Evolutionary conservation across 2,329 filamentous ascomycete species (phyloP).

Genomic region (Monilinia laxa): DNA sequence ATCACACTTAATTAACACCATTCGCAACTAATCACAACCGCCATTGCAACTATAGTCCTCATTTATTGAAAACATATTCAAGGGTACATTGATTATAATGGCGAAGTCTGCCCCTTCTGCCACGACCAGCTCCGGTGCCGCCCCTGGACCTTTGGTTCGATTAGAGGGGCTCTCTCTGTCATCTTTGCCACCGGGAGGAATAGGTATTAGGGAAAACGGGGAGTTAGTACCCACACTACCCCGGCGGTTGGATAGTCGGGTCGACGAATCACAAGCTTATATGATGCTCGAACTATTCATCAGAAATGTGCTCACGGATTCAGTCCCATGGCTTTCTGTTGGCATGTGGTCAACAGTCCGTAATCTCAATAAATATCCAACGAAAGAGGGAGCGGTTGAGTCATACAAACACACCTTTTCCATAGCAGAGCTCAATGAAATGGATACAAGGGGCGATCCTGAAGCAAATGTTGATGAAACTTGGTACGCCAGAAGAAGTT

Average conservation of each 20-base stretch:
- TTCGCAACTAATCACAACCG: background rate
- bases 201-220: conserved; percentile 29
- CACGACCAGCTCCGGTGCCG: too few relatives aligned
- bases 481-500: conserved; percentile 64
- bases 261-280: conserved; percentile 23
- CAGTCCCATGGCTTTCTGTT: conserved; percentile 48
- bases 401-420: conserved; percentile 53
- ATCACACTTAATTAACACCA: background rate
- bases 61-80: background rate
- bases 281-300: conserved; percentile 51
- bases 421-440: conserved; percentile 45
- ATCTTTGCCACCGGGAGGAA: conserved; percentile 48
- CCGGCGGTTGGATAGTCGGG: background rate
- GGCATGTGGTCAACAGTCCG: conserved; percentile 53
- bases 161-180: conserved; percentile 52
- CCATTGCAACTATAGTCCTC: background rate
- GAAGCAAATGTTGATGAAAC: conserved; percentile 48
- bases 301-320: conserved; percentile 55
- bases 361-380: conserved; percentile 47
- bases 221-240: background rate
- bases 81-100: conserved; percentile 13
- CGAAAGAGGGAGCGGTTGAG: conserved; percentile 53
- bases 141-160: conserved; percentile 51
- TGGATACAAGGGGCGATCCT: conserved; percentile 39
- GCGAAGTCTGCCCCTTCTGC: background rate